A percentile compares a stretch with the other conserved stretches of the same genome.
These are phyloP conservation scores for Xanthoconium stramineum DNA, from an alignment of 768 basidiomycete species.

Conservation along the genomic window DNA sequence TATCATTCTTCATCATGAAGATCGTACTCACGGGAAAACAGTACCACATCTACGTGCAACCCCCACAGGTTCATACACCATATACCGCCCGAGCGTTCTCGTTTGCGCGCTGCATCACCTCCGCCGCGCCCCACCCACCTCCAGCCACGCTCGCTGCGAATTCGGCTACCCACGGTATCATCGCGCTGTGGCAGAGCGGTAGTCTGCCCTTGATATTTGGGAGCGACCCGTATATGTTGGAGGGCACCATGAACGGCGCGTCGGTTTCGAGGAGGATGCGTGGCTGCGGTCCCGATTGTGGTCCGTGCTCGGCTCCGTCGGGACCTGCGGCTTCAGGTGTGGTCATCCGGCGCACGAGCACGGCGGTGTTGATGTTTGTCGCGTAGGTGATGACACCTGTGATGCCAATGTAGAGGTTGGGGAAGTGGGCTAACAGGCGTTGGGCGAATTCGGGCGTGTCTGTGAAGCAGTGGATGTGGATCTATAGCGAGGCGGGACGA, in stretches of 20 bases:
- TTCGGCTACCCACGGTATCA: constrained; percentile 84
- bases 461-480: constrained; percentile 89
- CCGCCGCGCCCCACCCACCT: constrained; percentile 48
- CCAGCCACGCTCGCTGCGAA: constrained; percentile 54
- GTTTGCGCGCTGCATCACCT: constrained; percentile 58
- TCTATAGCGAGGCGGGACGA: constrained; percentile 34
- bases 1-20: too few relatives aligned
- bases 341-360: constrained; percentile 59
- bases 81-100: constrained; percentile 66
- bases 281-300: constrained; percentile 20
- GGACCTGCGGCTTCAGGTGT: constrained; percentile 29
- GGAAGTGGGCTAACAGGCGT: constrained; percentile 70
- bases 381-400: constrained; percentile 85
- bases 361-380: constrained; percentile 68
- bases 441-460: constrained; percentile 73
- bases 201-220: constrained; percentile 53
- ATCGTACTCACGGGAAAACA: too few relatives aligned
- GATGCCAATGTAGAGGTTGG: constrained; percentile 80
- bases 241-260: constrained; percentile 84
- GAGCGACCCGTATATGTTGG: constrained; percentile 62
- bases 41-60: too few relatives aligned
- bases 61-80: constrained; percentile 28
- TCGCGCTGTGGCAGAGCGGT: constrained; percentile 71
- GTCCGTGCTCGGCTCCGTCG: too few relatives aligned
- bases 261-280: constrained; percentile 79